Evolutionary conservation across 2,329 filamentous ascomycete genomes (phyloP).

Genomic region (Aspergillus fijiensis): DNA sequence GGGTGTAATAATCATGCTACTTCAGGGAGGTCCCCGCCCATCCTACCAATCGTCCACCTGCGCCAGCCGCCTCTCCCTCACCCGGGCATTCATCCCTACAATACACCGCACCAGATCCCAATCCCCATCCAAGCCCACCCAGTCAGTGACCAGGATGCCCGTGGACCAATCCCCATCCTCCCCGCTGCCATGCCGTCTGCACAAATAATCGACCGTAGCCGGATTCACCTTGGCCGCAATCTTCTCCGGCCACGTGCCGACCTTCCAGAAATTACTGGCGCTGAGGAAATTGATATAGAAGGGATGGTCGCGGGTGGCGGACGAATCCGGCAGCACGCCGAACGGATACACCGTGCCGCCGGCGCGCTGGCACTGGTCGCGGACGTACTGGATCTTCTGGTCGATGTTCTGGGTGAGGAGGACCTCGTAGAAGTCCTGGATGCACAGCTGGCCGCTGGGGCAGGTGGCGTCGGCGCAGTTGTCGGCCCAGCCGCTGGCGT

Average conservation of each 20-base stretch:
- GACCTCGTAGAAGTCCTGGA: constrained; percentile 96
- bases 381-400: constrained; percentile 73
- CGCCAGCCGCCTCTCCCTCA: constrained; percentile 39
- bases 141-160: constrained; percentile 89
- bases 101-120: constrained; percentile 89
- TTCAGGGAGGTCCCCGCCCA: neutral
- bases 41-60: constrained; percentile 1
- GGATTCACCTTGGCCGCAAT: constrained; percentile 88
- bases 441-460: constrained; percentile 70
- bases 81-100: constrained; percentile 81
- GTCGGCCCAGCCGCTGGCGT: constrained; percentile 73
- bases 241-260: constrained; percentile 87
- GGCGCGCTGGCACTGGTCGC: constrained; percentile 74
- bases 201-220: constrained; percentile 61
- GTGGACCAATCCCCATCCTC: constrained; percentile 68
- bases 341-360: constrained; percentile 50
- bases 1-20: too few species aligned
- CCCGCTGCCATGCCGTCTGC: constrained; percentile 51
- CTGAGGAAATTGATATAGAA: constrained; percentile 89
- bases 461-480: constrained; percentile 76
- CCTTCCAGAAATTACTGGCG: constrained; percentile 91
- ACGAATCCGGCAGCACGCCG: constrained; percentile 35
- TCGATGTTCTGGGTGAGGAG: constrained; percentile 71
- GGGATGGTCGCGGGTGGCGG: constrained; percentile 55
- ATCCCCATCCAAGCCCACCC: constrained; percentile 81